Percentiles rank a stretch among this genome's conserved stretches.
Evolutionary conservation across 2,329 filamentous ascomycete genomes (phyloP).

Genomic region (Alternaria metachromatica): DNA sequence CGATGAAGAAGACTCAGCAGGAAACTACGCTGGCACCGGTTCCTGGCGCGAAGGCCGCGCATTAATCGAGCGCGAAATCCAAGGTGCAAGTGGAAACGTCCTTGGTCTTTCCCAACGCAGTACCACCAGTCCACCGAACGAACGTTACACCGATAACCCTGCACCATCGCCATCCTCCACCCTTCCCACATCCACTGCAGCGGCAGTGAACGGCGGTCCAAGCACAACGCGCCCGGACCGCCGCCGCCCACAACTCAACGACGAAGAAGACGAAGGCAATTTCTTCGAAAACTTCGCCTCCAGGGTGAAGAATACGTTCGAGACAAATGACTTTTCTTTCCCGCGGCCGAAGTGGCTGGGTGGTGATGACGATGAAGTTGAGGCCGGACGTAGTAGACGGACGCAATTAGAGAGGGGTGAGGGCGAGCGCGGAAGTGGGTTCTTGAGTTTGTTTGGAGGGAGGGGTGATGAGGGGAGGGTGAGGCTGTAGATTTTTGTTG

Average conservation of each 20-base stretch:
- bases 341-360: constrained; percentile 83
- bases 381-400: constrained; percentile 12
- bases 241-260: constrained; percentile 49
- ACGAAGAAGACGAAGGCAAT: constrained; percentile 74
- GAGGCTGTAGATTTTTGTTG: constrained; percentile 28
- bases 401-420: constrained; percentile 7
- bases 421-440: constrained; percentile 23
- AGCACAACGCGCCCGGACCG: constrained; percentile 20
- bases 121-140: constrained; percentile 19
- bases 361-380: constrained; percentile 55
- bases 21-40: constrained; percentile 71
- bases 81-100: constrained; percentile 51
- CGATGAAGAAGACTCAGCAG: constrained; percentile 70
- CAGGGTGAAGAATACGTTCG: constrained; percentile 89
- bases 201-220: constrained; percentile 11
- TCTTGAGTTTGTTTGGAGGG: constrained; percentile 44
- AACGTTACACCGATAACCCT: constrained; percentile 35
- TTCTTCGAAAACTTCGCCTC: constrained; percentile 86
- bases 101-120: constrained; percentile 38
- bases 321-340: constrained; percentile 63
- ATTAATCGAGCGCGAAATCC: constrained; percentile 81
- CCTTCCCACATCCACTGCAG: not conserved
- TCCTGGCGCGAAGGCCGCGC: constrained; percentile 92
- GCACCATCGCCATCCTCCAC: constrained; percentile 8
- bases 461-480: constrained; percentile 42